A percentile compares a stretch with the other conserved stretches of the same genome.
Evolutionary conservation across 1,284 basidiomycete genomes (phyloP).

Genomic region (Rhodotorula glutinis): DNA sequence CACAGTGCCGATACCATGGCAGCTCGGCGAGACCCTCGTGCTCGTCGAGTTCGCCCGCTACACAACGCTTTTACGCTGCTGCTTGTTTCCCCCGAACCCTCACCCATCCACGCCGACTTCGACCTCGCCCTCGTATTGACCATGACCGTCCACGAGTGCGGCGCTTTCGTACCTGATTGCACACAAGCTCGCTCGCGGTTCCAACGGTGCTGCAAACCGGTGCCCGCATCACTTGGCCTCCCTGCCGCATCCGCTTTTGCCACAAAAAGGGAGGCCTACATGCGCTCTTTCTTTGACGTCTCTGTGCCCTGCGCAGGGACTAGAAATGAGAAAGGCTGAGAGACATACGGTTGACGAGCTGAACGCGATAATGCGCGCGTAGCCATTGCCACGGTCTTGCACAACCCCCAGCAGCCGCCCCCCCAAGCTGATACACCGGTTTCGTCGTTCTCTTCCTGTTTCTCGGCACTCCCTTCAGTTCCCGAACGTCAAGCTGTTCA

Average conservation of each 20-base stretch:
- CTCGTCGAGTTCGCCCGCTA: not conserved
- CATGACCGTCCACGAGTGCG: not conserved
- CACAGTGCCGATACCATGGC: not conserved
- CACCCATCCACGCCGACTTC: not conserved
- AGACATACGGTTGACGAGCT: not conserved
- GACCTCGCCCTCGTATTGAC: not conserved
- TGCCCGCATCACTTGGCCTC: not conserved
- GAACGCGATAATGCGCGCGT: constrained; percentile 26
- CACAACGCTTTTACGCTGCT: not conserved
- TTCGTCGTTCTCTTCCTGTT: not conserved
- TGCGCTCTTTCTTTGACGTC: too few relatives aligned
- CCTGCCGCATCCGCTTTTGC: too few relatives aligned
- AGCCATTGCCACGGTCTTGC: constrained; percentile 11
- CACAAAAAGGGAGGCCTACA: too few relatives aligned
- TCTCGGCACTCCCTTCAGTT: constrained; percentile 52
- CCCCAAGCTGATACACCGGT: constrained; percentile 23
- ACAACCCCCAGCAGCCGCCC: not conserved
- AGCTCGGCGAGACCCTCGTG: not conserved
- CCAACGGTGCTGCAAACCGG: not conserved
- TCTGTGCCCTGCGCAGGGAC: too few relatives aligned
- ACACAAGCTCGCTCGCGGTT: not conserved
- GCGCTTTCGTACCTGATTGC: not conserved
- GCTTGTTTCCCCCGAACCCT: not conserved
- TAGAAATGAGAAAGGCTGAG: not conserved
- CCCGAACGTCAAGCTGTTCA: constrained; percentile 46